Evolutionary conservation across 257 asterid genomes (phyloP).

Genomic region (Ophiorrhiza pumila): DNA sequence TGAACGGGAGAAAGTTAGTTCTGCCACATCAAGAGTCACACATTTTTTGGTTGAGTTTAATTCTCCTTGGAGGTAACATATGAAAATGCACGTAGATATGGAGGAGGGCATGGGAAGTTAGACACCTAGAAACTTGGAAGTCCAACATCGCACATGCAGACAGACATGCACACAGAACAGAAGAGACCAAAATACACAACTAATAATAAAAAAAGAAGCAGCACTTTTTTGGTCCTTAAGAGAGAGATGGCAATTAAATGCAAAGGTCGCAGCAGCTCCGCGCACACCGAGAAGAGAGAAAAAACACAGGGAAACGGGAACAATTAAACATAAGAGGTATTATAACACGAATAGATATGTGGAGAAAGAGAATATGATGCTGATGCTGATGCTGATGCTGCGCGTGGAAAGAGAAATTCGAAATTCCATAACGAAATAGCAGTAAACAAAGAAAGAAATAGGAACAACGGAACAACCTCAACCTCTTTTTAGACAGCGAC

Average conservation of each 20-base stretch:
- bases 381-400: background rate
- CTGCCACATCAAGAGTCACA: background rate
- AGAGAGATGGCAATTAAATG: background rate
- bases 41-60: background rate
- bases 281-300: too few species aligned
- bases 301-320: too few species aligned
- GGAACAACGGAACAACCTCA: background rate
- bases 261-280: background rate
- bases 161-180: background rate
- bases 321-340: too few species aligned
- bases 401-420: constrained; percentile 6
- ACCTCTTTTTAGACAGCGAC: too few species aligned
- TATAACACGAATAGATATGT: too few species aligned
- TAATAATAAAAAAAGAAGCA: background rate
- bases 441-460: background rate
- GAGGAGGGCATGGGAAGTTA: background rate
- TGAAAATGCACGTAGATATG: background rate
- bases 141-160: background rate
- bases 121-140: background rate
- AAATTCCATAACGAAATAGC: background rate
- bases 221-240: too few species aligned
- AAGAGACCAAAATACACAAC: background rate
- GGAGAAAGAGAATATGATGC: too few species aligned
- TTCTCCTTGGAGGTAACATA: background rate
- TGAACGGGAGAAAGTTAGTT: background rate